These are phyloP conservation scores for Phalaenopsis equestris DNA, from an alignment of 106 monocot species.

Conservation along the genomic window DNA sequence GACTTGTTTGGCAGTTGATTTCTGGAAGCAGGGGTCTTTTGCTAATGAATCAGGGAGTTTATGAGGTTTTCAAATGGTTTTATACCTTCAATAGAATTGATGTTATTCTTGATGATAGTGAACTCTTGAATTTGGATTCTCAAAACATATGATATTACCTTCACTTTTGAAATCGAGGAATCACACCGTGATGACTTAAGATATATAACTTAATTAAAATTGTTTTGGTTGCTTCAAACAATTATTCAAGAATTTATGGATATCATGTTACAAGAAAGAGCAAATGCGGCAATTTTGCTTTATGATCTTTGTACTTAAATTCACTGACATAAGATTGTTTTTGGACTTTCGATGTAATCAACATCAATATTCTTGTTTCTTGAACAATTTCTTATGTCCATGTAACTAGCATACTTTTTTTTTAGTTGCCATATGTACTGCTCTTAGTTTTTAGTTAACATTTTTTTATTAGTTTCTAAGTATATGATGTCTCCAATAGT, in stretches of 20 bases:
- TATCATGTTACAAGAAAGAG: too few relatives aligned
- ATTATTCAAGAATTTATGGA: too few relatives aligned
- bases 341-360: not conserved
- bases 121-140: constrained; percentile 1
- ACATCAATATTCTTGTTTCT: not conserved
- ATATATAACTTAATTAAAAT: not conserved
- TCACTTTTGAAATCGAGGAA: not conserved
- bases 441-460: not conserved
- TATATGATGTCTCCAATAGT: not conserved
- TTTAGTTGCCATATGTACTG: not conserved
- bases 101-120: not conserved
- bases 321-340: not conserved
- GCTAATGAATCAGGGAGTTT: constrained; percentile 92
- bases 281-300: not conserved
- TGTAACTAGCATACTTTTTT: not conserved
- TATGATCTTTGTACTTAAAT: not conserved
- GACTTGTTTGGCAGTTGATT: constrained; percentile 96
- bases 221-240: not conserved
- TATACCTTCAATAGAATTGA: not conserved
- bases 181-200: not conserved
- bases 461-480: not conserved
- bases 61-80: constrained; percentile 59
- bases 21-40: constrained; percentile 95
- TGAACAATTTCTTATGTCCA: not conserved
- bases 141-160: not conserved